phyloP scores from a whole-genome alignment of 257 asterid genomes.

The Oldenlandia corymbosa region DNA sequence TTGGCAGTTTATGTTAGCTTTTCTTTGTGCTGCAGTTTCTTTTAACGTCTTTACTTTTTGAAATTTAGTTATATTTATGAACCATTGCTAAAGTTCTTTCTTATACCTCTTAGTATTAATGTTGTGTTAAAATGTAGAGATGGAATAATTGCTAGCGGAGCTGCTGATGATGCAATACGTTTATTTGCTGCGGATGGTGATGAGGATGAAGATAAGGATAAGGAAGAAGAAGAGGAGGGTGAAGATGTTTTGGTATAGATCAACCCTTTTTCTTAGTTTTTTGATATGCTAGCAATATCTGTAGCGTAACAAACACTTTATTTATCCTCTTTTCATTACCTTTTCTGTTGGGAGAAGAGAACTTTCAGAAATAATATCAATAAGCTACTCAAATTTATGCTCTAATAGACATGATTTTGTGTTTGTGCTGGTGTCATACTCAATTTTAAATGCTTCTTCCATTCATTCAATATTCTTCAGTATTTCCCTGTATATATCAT shows the following conservation, averaged over 20 bases:
- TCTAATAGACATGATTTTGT: background rate
- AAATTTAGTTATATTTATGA: background rate
- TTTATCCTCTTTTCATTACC: background rate
- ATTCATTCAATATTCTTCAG: background rate
- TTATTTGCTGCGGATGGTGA: too few species aligned
- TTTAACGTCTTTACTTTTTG: background rate
- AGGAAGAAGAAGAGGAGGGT: too few species aligned
- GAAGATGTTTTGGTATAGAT: slow-evolving; percentile 50
- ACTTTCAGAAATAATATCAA: background rate
- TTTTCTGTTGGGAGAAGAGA: background rate
- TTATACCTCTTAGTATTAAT: slow-evolving; percentile 8
- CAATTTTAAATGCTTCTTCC: slow-evolving; percentile 4
- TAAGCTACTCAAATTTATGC: background rate
- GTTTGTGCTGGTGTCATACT: background rate
- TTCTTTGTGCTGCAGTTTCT: background rate
- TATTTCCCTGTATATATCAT: background rate
- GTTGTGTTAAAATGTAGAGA: slow-evolving; percentile 44
- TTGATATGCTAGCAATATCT: slow-evolving; percentile 6
- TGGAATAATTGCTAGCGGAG: slow-evolving; percentile 76
- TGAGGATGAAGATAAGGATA: too few species aligned
- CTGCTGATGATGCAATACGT: slow-evolving; percentile 91
- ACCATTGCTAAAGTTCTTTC: background rate
- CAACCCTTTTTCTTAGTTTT: slow-evolving; percentile 4
- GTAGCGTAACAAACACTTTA: too few species aligned
- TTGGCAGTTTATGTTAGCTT: background rate